Evolutionary conservation across 805 yeast genomes (phyloP).

Genomic region (Starmera caribaea): DNA sequence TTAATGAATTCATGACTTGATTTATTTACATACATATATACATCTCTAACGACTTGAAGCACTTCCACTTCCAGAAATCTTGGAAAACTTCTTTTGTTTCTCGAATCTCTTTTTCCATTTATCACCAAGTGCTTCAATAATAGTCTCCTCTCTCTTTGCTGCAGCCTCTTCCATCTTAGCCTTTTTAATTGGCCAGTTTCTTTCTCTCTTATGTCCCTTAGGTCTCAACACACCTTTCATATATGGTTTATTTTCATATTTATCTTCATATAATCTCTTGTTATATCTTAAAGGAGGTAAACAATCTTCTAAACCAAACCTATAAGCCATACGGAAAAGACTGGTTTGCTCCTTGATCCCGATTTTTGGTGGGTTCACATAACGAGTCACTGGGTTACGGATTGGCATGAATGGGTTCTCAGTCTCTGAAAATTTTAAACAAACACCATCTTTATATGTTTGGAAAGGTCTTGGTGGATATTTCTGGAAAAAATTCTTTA

Average conservation of each 20-base stretch:
- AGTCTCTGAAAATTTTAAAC: slow-evolving; percentile 52
- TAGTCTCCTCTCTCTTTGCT: slow-evolving; percentile 54
- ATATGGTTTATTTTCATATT: slow-evolving; percentile 57
- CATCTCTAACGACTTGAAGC: too few relatives aligned
- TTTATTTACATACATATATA: too few relatives aligned
- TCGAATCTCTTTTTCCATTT: too few relatives aligned
- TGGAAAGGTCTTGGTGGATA: slow-evolving; percentile 81
- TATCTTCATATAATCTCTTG: slow-evolving; percentile 71
- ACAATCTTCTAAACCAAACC: slow-evolving; percentile 70
- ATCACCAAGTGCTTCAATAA: slow-evolving; percentile 37
- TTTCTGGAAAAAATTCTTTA: slow-evolving; percentile 66
- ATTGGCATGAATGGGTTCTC: slow-evolving; percentile 87
- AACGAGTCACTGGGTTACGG: slow-evolving; percentile 73
- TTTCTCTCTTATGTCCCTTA: slow-evolving; percentile 76
- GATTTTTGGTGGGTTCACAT: slow-evolving; percentile 66
- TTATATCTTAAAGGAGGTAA: slow-evolving; percentile 44
- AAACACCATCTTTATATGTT: slow-evolving; percentile 54
- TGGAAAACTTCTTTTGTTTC: too few relatives aligned
- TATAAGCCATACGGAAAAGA: slow-evolving; percentile 70
- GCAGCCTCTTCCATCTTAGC: slow-evolving; percentile 57
- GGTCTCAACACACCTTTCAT: slow-evolving; percentile 71
- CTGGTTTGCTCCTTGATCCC: slow-evolving; percentile 79
- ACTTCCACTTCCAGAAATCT: too few relatives aligned
- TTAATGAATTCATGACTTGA: too few relatives aligned
- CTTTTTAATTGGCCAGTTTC: slow-evolving; percentile 49